Conservation (phyloP, 805 yeast genomes). For the Ascoidea rubescens region DNA sequence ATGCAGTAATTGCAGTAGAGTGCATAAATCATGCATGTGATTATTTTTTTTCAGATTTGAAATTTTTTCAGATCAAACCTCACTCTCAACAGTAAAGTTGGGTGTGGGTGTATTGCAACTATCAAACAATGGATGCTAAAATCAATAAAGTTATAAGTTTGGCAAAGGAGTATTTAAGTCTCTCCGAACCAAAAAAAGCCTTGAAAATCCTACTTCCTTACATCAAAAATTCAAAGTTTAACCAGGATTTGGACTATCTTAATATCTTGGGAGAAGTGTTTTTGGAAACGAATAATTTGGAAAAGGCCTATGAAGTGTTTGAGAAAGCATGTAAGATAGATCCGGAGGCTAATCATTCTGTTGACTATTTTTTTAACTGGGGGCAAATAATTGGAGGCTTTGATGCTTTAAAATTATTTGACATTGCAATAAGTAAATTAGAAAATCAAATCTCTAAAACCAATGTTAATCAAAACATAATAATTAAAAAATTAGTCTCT, state of each 20-base stretch:
- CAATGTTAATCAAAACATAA: constrained; percentile 8
- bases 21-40: not conserved
- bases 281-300: constrained; percentile 69
- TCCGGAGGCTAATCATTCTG: constrained; percentile 47
- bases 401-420: constrained; percentile 52
- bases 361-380: constrained; percentile 75
- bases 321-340: constrained; percentile 52
- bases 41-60: not conserved
- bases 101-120: not conserved
- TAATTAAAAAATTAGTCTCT: constrained; percentile 49
- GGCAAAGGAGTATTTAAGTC: constrained; percentile 30
- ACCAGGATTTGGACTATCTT: constrained; percentile 29
- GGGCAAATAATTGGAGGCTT: constrained; percentile 85
- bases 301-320: constrained; percentile 57
- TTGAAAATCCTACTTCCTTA: constrained; percentile 31
- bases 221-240: constrained; percentile 15
- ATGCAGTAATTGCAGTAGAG: too few relatives aligned
- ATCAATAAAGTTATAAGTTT: constrained; percentile 14
- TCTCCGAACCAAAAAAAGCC: constrained; percentile 41
- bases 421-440: constrained; percentile 46
- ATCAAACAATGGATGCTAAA: not conserved
- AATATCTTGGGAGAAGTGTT: constrained; percentile 63
- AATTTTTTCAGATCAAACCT: not conserved
- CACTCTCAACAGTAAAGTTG: not conserved
- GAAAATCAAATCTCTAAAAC: constrained; percentile 23